Conservation (phyloP, 352 stramenopile species). For the Aphanomyces invadans region DNA sequence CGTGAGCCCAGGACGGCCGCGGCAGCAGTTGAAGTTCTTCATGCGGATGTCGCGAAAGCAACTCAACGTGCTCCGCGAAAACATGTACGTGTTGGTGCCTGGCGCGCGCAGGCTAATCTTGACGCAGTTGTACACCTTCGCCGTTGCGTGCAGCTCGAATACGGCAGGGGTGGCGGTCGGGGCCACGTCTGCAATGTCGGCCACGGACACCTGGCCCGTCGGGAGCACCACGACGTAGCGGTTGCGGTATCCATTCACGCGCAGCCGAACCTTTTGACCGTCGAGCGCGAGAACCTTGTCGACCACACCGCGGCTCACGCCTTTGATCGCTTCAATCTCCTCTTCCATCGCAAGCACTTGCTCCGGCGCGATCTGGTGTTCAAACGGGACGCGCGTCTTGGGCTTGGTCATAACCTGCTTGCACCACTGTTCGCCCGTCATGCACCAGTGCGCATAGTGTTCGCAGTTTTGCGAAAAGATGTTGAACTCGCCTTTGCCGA, state of each 20-base stretch:
- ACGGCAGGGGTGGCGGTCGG: slow-evolving; percentile 27
- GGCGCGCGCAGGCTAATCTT: slow-evolving; percentile 77
- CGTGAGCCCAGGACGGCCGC: slow-evolving; percentile 57
- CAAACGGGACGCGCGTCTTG: slow-evolving; percentile 66
- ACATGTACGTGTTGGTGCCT: slow-evolving; percentile 65
- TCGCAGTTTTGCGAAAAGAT: slow-evolving; percentile 86
- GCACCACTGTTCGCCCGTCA: slow-evolving; percentile 85
- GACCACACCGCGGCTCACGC: slow-evolving; percentile 52
- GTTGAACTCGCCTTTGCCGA: slow-evolving; percentile 77
- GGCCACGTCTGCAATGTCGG: slow-evolving; percentile 39
- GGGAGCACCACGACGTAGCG: slow-evolving; percentile 45
- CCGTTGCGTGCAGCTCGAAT: slow-evolving; percentile 69
- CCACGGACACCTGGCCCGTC: slow-evolving; percentile 47
- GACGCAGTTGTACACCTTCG: slow-evolving; percentile 80
- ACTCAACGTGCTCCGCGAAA: slow-evolving; percentile 73
- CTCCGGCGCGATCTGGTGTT: slow-evolving; percentile 60
- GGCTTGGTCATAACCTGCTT: slow-evolving; percentile 77
- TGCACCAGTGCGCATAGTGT: slow-evolving; percentile 81
- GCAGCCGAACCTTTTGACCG: slow-evolving; percentile 48
- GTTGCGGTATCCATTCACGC: slow-evolving; percentile 52
- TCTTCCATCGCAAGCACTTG: slow-evolving; percentile 63
- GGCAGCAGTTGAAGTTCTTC: slow-evolving; percentile 49
- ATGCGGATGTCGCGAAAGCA: slow-evolving; percentile 80
- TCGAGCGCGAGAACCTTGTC: slow-evolving; percentile 59
- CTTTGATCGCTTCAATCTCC: slow-evolving; percentile 72